These are phyloP conservation scores for Mortierella claussenii DNA, from an alignment of 192 early-diverging fungal species.

Conservation along the genomic window DNA sequence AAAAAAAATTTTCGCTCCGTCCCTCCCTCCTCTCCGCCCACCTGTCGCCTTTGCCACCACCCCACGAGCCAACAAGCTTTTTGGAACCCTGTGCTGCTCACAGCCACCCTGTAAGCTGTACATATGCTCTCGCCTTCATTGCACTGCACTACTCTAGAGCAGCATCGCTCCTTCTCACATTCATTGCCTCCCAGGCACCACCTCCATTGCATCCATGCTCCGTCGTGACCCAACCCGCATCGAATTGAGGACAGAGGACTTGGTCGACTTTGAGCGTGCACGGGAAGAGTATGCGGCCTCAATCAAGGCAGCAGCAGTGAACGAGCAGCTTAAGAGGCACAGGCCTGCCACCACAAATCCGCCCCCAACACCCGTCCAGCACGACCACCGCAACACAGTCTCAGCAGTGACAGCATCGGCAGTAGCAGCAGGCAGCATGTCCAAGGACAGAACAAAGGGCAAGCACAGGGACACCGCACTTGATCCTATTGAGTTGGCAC, in stretches of 20 bases:
- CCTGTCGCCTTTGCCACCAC: too few species aligned
- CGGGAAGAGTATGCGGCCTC: slow-evolving; percentile 31
- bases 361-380: slow-evolving; percentile 26
- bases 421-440: background rate
- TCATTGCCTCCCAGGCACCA: background rate
- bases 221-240: slow-evolving; percentile 36
- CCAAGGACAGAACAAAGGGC: background rate
- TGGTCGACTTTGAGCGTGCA: slow-evolving; percentile 26
- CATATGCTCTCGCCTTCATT: too few species aligned
- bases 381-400: too few species aligned
- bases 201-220: slow-evolving; percentile 2
- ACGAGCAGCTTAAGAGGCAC: background rate
- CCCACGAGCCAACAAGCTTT: too few species aligned
- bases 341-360: slow-evolving; percentile 11
- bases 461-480: background rate
- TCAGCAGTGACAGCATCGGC: too few species aligned
- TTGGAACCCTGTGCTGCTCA: too few species aligned
- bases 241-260: slow-evolving; percentile 29
- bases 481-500: slow-evolving; percentile 27
- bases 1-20: background rate
- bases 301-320: slow-evolving; percentile 9
- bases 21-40: background rate
- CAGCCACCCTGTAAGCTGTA: too few species aligned
- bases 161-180: too few species aligned
- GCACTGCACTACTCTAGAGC: background rate